Evolutionary conservation across 805 yeast species (phyloP), one percentile per base, ranked within the genome.

Genomic region (Zygosaccharomyces gambellarensis): DNA sequence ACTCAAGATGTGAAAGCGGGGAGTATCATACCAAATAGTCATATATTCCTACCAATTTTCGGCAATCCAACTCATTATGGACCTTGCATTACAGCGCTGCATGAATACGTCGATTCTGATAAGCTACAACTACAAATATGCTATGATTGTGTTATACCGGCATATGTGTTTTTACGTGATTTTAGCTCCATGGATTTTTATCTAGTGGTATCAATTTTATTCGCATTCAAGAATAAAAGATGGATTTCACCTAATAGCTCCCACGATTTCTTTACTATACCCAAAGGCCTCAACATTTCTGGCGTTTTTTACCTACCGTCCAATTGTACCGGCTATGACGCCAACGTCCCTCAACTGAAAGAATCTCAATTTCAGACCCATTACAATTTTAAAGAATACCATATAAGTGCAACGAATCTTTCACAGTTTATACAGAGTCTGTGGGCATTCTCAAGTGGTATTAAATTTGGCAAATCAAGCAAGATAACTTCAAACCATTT

Each of bases 161-260:
- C 34, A 4, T 49, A 42, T 32, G 47, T 55, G 5, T 29, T 43
- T 7, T 19, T 63, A 21, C 50, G 46, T 36, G 45, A 57, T 25
- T 61, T 62, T 36, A 57, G 45, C 22, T 32, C 56, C 5, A 30
- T 60, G 27, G 65, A 63, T 39, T 58, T 59, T 39, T 60, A 61
- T 34, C 41, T 63, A 17, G 49, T 52, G 8, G 30, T 63, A 2
- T 30, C 62, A 2, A 50, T 56, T 8, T 6, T 62, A 3, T 49
- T 57, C 29, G 50, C 60, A 6, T 25, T 52, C 22, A 54, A 51
- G 29, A 53, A 52, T 39, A 56, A 52, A 38, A 45, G 38, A 8
- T 53, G 57, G 56, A 21, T 46, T 9, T 25, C 45, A n/a, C 43
- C 50, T n/a, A 39, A 36, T 6, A 48, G 45, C 22, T 12, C 43